Evolutionary conservation across 441 rosid genomes (phyloP), one percentile per base, ranked within the genome.

Genomic region (Metrosideros polymorpha): DNA sequence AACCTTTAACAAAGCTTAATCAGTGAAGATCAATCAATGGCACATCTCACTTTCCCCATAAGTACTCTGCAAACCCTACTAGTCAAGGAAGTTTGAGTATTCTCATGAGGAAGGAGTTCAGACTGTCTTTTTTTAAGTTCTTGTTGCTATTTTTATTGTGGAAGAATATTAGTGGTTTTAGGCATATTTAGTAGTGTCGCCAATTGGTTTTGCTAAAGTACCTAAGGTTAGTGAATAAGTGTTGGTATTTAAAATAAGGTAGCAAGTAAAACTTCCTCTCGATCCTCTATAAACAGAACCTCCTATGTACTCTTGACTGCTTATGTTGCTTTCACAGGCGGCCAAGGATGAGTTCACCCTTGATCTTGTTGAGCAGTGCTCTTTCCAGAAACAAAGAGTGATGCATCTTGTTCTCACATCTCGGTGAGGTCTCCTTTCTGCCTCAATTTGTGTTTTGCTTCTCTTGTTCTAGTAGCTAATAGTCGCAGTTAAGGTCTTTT

Each of bases 331-430:
- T 39, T 90, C 88, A 88, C 87, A 96, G 99, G 98, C 91, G 75
- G 97, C 94, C 71, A 94, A 90, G 90, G 96, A 95, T 88, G 98
- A 98, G 92, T 96, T 98, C 89, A 95, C 99, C 77, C 98, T 98
- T 89, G 99, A 98, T 93, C 99, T 98, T 79, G 99, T 96, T 79
- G 99, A 98, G 91, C 99, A 98, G 85, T 98, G 99, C 91, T 94
- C 99, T 30, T 98, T 96, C 93, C 99, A 96, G 91, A 98, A 98
- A 94, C 98, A 98, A 89, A 93, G 94, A 13, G 94, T 95, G 50
- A 94, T 98, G 99, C 98, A 96, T 91, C 96, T 98, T 57, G 97
- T 94, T 88, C 92, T 95, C 94, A 93, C 96, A 91, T 98, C 98
- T 59, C 92, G 94, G 99, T 94, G 92, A 91, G 93, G 79, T 71